Base-by-base conservation (phyloP, 163 green algal genomes). In the Chloroidium sp. region DNA sequence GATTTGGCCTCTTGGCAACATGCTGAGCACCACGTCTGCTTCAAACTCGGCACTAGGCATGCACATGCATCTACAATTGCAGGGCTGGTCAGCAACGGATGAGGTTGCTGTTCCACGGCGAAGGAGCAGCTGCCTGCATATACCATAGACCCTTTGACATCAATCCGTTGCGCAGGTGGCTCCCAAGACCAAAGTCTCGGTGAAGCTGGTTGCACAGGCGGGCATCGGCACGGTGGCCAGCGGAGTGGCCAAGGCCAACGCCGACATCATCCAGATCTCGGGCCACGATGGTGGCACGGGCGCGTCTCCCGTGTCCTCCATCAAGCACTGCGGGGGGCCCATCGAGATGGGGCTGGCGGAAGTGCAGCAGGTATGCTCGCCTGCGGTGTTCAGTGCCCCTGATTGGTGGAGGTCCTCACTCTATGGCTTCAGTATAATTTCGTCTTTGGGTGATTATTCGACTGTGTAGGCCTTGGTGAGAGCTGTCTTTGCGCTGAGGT, bases 161-260 rank as follows among this genome's bases (percentile, higher is more conserved):
- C 36, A 36, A 36, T 36, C 36, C 36, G 36, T 36, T 36, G 36
- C 60, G 76, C 86, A 91, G 86, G 87, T 93, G 79, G 87, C 87
- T 61, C 84, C 87, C 6, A 4, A 69, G n/a, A 88, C 91, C 76
- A 97, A 98, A 90, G 95, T 99, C 13, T 95, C 87, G 1, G 96
- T 99, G 62, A 99, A 99, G 94, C 92, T 99, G 76, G 96, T 99
- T 69, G 94, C 94, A 0, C 93, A 99, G 90, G 96, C 94, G 0
- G 96, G 96, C 85, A 99, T 99, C 84, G 96, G 96, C 75, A 98
- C 97, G 2, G 94, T 99, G 4, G 96, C 96, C 2, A 92, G 82
- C 13, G 96, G 96, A 78, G 96, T 99, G 79, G 95, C 96, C 86
- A 99, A 99, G 91, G 96, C 96, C 87, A 98, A 98, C 84, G 96